Percentiles rank a stretch among this genome's conserved stretches.
Conservation (phyloP, 345 rosid species). For the Eucalyptus curtisii region DNA sequence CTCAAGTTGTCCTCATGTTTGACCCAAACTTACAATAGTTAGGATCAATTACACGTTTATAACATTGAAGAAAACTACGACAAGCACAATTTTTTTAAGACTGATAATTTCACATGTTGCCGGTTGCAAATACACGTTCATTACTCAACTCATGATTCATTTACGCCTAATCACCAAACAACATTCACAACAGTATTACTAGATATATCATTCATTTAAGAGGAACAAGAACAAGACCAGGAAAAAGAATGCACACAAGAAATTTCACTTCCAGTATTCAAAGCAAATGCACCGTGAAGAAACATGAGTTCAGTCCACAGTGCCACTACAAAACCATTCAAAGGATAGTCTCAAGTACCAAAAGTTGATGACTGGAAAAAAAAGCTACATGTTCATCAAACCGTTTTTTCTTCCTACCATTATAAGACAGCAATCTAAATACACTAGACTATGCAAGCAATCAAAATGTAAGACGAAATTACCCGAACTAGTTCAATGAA, state of each 20-base stretch:
- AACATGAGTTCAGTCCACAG: not conserved
- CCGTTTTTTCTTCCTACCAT: not conserved
- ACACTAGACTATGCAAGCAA: not conserved
- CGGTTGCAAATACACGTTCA: not conserved
- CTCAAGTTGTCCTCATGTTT: not conserved
- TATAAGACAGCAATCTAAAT: not conserved
- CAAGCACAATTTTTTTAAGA: not conserved
- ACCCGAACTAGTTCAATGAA: slow-evolving; percentile 94
- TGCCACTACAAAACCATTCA: not conserved
- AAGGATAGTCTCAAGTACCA: not conserved
- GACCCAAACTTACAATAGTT: not conserved
- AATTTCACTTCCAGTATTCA: not conserved
- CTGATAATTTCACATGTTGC: not conserved
- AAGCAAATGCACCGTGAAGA: not conserved
- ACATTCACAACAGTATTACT: not conserved
- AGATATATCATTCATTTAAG: not conserved
- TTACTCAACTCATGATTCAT: not conserved
- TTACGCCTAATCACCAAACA: not conserved
- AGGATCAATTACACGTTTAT: not conserved
- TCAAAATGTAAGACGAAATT: not conserved
- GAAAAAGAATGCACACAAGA: not conserved
- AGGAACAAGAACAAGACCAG: not conserved
- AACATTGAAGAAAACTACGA: not conserved
- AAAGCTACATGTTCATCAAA: not conserved
- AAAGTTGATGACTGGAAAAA: not conserved